Conservation (phyloP, 2,329 filamentous ascomycete species). For the Gyromitra esculenta region DNA sequence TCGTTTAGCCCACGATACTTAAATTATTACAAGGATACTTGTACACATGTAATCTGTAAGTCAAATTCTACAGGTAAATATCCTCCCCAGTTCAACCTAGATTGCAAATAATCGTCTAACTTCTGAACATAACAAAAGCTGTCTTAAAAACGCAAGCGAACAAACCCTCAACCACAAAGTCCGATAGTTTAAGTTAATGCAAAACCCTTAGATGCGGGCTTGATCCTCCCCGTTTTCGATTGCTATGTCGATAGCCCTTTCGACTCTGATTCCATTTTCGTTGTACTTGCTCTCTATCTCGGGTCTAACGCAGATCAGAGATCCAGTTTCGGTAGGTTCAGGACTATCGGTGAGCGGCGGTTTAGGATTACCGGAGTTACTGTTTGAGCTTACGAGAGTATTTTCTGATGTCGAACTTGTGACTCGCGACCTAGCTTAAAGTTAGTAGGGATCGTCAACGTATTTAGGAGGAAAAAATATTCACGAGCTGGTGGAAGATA, state of each 20-base stretch:
- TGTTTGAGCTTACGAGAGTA: neutral
- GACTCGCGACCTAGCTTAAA: conserved; percentile 11
- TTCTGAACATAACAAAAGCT: neutral
- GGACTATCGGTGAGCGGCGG: neutral
- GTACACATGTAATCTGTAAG: too few species aligned
- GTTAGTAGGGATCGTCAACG: neutral
- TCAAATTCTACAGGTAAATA: neutral
- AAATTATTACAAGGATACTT: neutral
- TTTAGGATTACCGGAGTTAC: neutral
- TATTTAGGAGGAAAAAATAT: neutral
- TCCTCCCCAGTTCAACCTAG: neutral
- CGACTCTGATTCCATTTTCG: conserved; percentile 34
- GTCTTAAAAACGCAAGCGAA: neutral
- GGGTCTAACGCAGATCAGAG: conserved; percentile 10
- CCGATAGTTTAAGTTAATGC: neutral
- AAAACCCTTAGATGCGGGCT: neutral
- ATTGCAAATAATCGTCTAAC: neutral
- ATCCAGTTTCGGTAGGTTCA: neutral
- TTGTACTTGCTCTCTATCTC: neutral
- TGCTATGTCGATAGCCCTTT: conserved; percentile 31
- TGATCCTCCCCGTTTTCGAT: conserved; percentile 13
- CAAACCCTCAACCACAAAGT: neutral
- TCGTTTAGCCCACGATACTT: neutral
- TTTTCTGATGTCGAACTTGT: conserved; percentile 16
- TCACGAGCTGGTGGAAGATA: conserved; percentile 33